Base-by-base conservation (phyloP, 2,329 filamentous ascomycete genomes). In the Hypoxylon sp. region DNA sequence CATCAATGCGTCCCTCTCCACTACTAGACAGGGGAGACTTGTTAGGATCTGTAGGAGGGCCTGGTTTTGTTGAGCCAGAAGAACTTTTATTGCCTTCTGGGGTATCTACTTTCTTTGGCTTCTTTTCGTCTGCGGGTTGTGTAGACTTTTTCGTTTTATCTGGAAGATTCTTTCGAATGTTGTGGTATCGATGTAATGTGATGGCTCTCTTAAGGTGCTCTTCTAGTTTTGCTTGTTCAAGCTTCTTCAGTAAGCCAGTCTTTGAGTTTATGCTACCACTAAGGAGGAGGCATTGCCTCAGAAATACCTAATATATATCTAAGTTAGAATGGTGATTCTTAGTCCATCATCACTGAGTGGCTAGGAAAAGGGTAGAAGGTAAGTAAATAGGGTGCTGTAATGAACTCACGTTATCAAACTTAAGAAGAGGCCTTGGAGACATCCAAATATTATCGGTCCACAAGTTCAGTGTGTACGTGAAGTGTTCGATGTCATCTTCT, bases 191-290 rank as follows among this genome's bases (percentile, higher is more conserved):
- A 10, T 29, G 44, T 4, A 7, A 1, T 3, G 52, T 37, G 21
- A 60, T 67, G 1, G 56, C 51, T 15, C 54, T 61, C 42, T 29
- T 21, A 8, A 70, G 48, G 8, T 19, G 21, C n/a, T 60, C 50
- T 11, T 35, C 15, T 15, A 70, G 31, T 10, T 62, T 57, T 19
- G 65, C 11, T 8, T n/a, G 13, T 1, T 52, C 52, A 1, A 70
- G 57, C 8, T 44, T 56, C 32, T 62, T 37, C 1, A 53, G 3
- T 3, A 24, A 27, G 2, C 6, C 8, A 52, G 35, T 1, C 39
- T 53, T 55, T 13, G 51, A 37, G 3, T 5, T 24, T 19, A 5
- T 27, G 15, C 55, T 11, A 6, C 44, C 19, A 4, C 6, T 6
- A 31, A 67, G 48, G 0, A 62, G 32, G 3, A 48, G 8, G 19